Base-by-base conservation (phyloP, 352 stramenopile genomes). In the Pythium insidiosum region DNA sequence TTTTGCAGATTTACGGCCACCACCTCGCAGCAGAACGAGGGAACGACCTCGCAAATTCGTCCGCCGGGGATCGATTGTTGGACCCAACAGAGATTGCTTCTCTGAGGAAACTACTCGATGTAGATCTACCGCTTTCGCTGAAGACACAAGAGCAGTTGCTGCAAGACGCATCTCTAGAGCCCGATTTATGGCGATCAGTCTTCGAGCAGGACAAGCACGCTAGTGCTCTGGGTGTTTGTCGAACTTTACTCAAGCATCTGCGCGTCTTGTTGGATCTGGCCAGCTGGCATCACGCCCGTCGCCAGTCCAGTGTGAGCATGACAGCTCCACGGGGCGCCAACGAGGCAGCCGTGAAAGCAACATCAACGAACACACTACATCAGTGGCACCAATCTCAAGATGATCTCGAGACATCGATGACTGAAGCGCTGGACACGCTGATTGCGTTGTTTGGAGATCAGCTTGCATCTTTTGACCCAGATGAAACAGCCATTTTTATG, bases 401-500 rank as follows among this genome's bases (percentile, higher is more conserved):
- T 26, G 52, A 58, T 11, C 73, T 77, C 38, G 55, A 62, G 9
- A 53, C 44, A 1, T 49, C 63, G 5, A 61, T 83, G 12, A 56
- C 58, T 15, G 68, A 84, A 28, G 57, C 68, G n/a, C 53, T 87
- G 6, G 50, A 47, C 28, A 65, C 60, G 39, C 60, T 87, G 1
- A n/a, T n/a, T n/a, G n/a, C n/a, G n/a, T n/a, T n/a, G n/a, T 87
- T 83, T 37, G 65, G 66, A 44, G 67, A 84, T 30, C 52, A 70
- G 11, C 84, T 87, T 47, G 61, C 61, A 18, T 66, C 76, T 37
- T 56, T 63, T 21, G 62, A 73, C 5, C 61, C 59, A 2, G 69
- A 81, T 18, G 64, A 88, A 33, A 78, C 70, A 24, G 67, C 74
- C 4, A 67, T 85, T 31, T 88, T 84, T 28, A 57, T 88, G 65